A percentile compares a stretch with the other conserved stretches of the same genome.
phyloP scores from a whole-genome alignment of 345 rosid species.

The Syzygium aqueum region DNA sequence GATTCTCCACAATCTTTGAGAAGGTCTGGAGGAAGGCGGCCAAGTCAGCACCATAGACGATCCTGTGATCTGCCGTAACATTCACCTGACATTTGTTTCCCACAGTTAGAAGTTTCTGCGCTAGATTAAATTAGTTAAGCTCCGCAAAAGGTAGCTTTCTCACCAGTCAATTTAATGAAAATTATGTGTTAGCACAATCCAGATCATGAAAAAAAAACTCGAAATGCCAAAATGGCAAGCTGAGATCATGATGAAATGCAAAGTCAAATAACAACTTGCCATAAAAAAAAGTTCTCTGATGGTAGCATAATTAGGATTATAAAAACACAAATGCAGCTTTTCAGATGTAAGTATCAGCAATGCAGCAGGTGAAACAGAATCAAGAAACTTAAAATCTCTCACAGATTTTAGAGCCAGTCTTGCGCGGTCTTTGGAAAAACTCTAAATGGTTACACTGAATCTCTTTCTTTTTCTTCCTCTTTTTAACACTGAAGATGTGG shows the following conservation, averaged over 20 bases:
- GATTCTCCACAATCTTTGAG: slow-evolving; percentile 77
- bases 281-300: background rate
- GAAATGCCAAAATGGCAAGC: background rate
- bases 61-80: slow-evolving; percentile 93
- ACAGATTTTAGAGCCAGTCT: background rate
- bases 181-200: background rate
- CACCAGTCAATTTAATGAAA: background rate
- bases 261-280: background rate
- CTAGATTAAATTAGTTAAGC: background rate
- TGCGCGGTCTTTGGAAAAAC: background rate
- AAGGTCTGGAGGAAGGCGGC: slow-evolving; percentile 92
- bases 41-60: slow-evolving; percentile 88
- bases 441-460: background rate
- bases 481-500: background rate
- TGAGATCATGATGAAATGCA: background rate
- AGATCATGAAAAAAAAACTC: background rate
- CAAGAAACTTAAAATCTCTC: background rate
- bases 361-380: background rate
- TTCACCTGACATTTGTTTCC: slow-evolving; percentile 52
- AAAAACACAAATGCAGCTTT: background rate
- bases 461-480: background rate
- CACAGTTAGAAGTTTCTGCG: background rate
- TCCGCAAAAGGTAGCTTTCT: background rate
- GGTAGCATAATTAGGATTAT: background rate
- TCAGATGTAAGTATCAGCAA: background rate